These are phyloP conservation scores for Talaromyces sp. DNA, from an alignment of 2,329 filamentous ascomycete species.

Conservation along the genomic window DNA sequence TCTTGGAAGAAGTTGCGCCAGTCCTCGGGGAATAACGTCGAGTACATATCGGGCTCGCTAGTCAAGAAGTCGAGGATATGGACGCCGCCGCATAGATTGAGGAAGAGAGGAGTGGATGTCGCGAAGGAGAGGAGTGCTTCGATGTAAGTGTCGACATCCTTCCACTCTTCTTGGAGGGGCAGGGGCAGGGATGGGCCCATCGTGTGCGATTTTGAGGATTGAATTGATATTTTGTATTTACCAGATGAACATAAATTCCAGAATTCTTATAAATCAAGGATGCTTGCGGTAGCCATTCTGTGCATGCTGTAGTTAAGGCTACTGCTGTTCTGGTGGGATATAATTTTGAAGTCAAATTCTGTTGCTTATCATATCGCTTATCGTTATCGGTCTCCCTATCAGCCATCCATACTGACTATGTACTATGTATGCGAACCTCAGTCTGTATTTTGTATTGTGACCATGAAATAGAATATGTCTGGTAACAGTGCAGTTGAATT, in stretches of 20 bases:
- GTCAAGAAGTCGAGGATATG: slow-evolving; percentile 98
- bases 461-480: background rate
- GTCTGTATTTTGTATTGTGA: background rate
- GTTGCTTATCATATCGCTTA: slow-evolving; percentile 4
- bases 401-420: too few relatives aligned
- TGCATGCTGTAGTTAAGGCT: background rate
- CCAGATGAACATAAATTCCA: background rate
- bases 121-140: slow-evolving; percentile 74
- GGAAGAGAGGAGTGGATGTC: slow-evolving; percentile 71
- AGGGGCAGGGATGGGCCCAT: slow-evolving; percentile 57
- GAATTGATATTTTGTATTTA: background rate
- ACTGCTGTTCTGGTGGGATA: background rate
- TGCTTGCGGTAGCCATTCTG: background rate
- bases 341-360: slow-evolving; percentile 1
- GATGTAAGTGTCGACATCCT: slow-evolving; percentile 72
- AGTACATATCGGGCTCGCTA: slow-evolving; percentile 76
- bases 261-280: too few relatives aligned
- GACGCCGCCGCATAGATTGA: slow-evolving; percentile 91
- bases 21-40: slow-evolving; percentile 69
- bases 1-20: slow-evolving; percentile 78
- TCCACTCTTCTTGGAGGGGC: slow-evolving; percentile 70
- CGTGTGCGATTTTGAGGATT: background rate
- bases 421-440: too few relatives aligned
- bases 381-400: slow-evolving; percentile 4
- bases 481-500: background rate